These are phyloP conservation scores for Thelonectria discophora DNA, from an alignment of 2,329 filamentous ascomycete genomes.

Conservation along the genomic window DNA sequence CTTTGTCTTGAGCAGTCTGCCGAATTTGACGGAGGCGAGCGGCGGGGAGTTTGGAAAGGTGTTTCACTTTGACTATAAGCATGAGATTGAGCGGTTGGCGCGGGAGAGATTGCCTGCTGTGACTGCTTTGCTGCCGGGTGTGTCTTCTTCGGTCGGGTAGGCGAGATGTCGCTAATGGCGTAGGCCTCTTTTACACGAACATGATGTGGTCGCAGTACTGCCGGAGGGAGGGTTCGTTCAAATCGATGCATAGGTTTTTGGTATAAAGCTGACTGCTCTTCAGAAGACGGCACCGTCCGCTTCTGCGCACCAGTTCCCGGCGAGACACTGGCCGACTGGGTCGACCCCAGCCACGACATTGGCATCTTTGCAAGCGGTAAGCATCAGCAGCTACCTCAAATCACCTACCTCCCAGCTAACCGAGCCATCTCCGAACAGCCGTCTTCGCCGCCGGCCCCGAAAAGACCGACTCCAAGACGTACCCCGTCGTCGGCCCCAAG, in stretches of 20 bases:
- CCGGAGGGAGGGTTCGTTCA: constrained; percentile 9
- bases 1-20: constrained; percentile 31
- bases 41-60: constrained; percentile 16
- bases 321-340: constrained; percentile 20
- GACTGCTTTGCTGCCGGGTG: constrained; percentile 25
- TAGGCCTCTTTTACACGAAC: constrained; percentile 32
- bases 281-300: constrained; percentile 25
- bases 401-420: too few relatives aligned
- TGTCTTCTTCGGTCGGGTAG: not conserved
- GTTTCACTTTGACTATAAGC: constrained; percentile 29
- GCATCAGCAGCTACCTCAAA: too few relatives aligned
- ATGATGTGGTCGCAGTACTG: constrained; percentile 28
- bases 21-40: constrained; percentile 17
- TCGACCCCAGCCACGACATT: constrained; percentile 27
- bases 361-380: constrained; percentile 23
- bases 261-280: not conserved
- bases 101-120: constrained; percentile 14
- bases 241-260: not conserved
- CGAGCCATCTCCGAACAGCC: constrained; percentile 1
- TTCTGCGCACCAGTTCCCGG: constrained; percentile 27
- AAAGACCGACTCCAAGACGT: constrained; percentile 27
- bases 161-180: not conserved
- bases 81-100: constrained; percentile 22
- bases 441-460: constrained; percentile 19
- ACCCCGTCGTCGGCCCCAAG: constrained; percentile 25